phyloP scores from a whole-genome alignment of 148 eudicot genomes.

The Vaccinium macrocarpon region DNA sequence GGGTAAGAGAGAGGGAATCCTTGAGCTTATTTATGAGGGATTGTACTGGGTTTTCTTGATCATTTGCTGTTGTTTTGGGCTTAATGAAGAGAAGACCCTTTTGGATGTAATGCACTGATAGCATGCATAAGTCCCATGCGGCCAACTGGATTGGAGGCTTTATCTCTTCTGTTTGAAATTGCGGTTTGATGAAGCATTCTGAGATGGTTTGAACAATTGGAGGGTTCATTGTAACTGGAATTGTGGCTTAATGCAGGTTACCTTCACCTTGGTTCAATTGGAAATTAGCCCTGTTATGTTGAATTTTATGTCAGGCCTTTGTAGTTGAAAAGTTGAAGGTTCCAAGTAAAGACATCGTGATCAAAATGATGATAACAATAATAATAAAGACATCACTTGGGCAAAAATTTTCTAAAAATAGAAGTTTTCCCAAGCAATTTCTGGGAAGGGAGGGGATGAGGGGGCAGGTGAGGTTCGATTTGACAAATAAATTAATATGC shows the following conservation, averaged over 20 bases:
- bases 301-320: not conserved
- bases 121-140: slow-evolving; percentile 32
- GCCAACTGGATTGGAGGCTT: slow-evolving; percentile 24
- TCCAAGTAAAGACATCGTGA: no score
- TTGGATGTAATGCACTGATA: slow-evolving; percentile 35
- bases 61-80: not conserved
- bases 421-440: not conserved
- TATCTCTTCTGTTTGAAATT: not conserved
- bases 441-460: not conserved
- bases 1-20: slow-evolving; percentile 27
- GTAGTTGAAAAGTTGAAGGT: not conserved
- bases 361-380: no score
- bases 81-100: slow-evolving; percentile 33
- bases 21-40: not conserved
- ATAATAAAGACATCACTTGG: not conserved
- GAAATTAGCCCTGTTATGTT: not conserved
- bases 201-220: not conserved
- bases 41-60: not conserved
- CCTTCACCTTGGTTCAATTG: not conserved
- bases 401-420: not conserved
- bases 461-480: not conserved
- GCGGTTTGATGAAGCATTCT: not conserved
- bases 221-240: not conserved
- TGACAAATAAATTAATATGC: no score
- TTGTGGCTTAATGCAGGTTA: not conserved